phyloP scores from a whole-genome alignment of 306 rosid genomes.

The Castanea sativa region DNA sequence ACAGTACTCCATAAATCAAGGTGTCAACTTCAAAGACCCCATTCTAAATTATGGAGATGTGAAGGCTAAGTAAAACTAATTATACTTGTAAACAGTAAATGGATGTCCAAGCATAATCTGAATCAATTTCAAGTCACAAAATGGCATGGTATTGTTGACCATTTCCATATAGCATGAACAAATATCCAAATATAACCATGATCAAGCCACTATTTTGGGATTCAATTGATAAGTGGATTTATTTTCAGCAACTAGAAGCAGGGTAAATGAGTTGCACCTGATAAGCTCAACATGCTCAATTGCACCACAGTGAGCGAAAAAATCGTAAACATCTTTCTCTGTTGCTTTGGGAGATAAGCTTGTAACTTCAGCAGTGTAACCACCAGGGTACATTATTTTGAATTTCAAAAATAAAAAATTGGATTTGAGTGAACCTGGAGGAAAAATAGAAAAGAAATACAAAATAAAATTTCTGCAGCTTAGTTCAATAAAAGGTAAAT shows the following conservation, averaged over 20 bases:
- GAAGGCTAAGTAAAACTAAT: constrained; percentile 5
- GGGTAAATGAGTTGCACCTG: constrained; percentile 43
- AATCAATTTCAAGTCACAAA: background rate
- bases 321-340: constrained; percentile 63
- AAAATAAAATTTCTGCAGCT: constrained; percentile 19
- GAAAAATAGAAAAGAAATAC: constrained; percentile 10
- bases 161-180: background rate
- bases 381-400: constrained; percentile 56
- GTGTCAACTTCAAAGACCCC: background rate
- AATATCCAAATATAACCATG: background rate
- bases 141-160: background rate
- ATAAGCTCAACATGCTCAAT: constrained; percentile 74
- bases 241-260: constrained; percentile 26
- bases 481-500: constrained; percentile 8
- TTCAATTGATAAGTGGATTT: background rate
- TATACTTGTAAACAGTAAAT: background rate
- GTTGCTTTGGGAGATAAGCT: constrained; percentile 73
- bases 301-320: constrained; percentile 73
- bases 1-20: background rate
- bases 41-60: constrained; percentile 11
- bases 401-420: constrained; percentile 24
- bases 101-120: background rate
- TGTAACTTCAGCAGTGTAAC: constrained; percentile 77
- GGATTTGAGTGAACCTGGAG: constrained; percentile 33
- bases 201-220: background rate